These are phyloP conservation scores for Diplosphaera chodatii DNA, from an alignment of 139 green algal genomes.

Conservation along the genomic window DNA sequence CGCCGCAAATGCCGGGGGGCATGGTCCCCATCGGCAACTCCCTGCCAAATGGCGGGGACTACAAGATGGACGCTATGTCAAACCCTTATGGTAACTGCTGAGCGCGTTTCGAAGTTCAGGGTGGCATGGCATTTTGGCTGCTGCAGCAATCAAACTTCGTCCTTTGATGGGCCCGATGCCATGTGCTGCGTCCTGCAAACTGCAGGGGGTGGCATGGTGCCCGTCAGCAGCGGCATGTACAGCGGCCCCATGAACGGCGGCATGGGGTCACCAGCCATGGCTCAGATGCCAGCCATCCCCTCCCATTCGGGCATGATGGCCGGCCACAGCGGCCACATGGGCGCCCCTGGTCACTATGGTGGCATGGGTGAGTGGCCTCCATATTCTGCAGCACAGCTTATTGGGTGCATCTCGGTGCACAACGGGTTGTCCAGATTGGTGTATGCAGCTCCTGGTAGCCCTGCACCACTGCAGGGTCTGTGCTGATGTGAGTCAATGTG, in stretches of 20 bases:
- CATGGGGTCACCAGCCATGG: background rate
- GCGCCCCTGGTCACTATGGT: background rate
- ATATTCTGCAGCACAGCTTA: too few species aligned
- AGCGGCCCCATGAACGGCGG: background rate
- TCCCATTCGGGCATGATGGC: background rate
- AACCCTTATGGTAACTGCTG: background rate
- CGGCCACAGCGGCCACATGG: background rate
- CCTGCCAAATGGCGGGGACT: background rate
- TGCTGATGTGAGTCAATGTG: too few species aligned
- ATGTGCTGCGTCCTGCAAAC: background rate
- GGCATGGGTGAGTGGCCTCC: background rate
- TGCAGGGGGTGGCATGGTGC: constrained; percentile 5
- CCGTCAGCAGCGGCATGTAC: background rate
- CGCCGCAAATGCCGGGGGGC: constrained; percentile 1
- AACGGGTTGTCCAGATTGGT: too few species aligned
- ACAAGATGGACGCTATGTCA: background rate
- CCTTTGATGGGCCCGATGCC: too few species aligned
- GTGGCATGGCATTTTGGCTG: too few species aligned
- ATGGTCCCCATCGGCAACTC: constrained; percentile 2
- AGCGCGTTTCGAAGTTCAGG: too few species aligned
- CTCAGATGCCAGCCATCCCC: background rate
- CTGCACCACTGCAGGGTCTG: too few species aligned
- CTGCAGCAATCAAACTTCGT: too few species aligned
- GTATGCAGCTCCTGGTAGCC: too few species aligned
- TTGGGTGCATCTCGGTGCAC: too few species aligned